A percentile compares a stretch with the other conserved stretches of the same genome.
Conservation (phyloP, 2,329 filamentous ascomycete genomes). For the Chaetomium olivaceum region DNA sequence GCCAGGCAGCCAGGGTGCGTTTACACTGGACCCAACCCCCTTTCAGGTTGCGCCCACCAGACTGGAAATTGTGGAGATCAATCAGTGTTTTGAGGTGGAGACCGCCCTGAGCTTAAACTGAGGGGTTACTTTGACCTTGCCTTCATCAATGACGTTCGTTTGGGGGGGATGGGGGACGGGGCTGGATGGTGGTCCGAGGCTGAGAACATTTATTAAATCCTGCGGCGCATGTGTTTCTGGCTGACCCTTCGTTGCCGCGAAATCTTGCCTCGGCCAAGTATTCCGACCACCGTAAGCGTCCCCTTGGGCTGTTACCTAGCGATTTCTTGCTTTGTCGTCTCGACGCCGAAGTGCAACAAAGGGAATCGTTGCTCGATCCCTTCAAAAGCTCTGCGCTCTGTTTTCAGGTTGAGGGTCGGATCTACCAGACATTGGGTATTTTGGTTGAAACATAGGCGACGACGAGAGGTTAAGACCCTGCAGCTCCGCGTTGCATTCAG, state of each 20-base stretch:
- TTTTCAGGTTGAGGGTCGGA: background rate
- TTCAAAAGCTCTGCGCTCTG: background rate
- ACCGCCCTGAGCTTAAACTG: background rate
- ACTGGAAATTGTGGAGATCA: no score
- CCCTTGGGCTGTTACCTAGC: no score
- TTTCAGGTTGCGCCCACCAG: no score
- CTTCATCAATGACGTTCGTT: conserved; percentile 1
- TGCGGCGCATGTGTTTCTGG: conserved; percentile 5
- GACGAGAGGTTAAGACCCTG: background rate
- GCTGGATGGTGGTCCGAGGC: background rate
- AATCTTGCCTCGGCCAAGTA: background rate
- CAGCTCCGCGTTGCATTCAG: background rate
- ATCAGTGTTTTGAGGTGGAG: background rate
- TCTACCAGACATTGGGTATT: no score
- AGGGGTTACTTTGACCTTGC: background rate
- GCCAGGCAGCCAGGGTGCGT: no score
- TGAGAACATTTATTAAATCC: background rate
- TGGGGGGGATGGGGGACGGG: no score
- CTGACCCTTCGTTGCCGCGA: background rate
- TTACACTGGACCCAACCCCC: no score
- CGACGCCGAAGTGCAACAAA: background rate
- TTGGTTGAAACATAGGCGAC: background rate
- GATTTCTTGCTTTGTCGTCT: background rate
- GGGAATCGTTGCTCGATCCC: background rate
- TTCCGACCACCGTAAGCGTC: background rate